phyloP scores from a whole-genome alignment of 345 rosid genomes.

The Citrus cavaleriei region DNA sequence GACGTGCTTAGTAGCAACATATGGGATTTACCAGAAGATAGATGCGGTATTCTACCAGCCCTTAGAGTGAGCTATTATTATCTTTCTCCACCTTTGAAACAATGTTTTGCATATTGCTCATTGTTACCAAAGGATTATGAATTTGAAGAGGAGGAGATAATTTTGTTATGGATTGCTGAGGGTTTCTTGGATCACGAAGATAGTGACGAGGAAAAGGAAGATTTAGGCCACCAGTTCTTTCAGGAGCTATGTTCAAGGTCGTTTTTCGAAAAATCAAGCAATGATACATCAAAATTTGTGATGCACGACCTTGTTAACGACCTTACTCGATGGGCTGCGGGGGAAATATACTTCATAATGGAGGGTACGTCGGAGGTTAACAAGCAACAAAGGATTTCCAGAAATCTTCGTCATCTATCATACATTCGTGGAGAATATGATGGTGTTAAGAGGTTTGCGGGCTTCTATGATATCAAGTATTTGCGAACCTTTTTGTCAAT shows the following conservation, averaged over 20 bases:
- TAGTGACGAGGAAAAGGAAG: neutral
- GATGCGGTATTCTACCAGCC: neutral
- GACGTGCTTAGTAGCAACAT: neutral
- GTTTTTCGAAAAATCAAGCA: conserved; percentile 5
- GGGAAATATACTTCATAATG: neutral
- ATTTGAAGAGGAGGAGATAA: neutral
- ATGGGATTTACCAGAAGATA: neutral
- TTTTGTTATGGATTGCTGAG: conserved; percentile 9
- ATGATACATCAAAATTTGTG: neutral
- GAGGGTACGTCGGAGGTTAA: neutral
- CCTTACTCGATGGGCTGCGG: conserved; percentile 4
- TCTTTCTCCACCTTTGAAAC: neutral
- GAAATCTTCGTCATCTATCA: neutral
- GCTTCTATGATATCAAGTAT: neutral
- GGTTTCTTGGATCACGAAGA: neutral
- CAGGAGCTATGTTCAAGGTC: neutral
- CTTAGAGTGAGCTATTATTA: neutral
- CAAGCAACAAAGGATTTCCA: neutral
- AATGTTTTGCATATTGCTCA: conserved; percentile 8
- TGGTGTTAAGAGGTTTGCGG: neutral
- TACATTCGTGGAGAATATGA: neutral
- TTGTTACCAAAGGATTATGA: conserved; percentile 9
- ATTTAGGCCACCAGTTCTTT: neutral
- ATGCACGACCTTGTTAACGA: conserved; percentile 16
- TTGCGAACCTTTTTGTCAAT: neutral